A percentile compares a stretch with the other conserved stretches of the same genome.
phyloP scores from a whole-genome alignment of 768 basidiomycete species.

The Leccinum truebloodii region DNA sequence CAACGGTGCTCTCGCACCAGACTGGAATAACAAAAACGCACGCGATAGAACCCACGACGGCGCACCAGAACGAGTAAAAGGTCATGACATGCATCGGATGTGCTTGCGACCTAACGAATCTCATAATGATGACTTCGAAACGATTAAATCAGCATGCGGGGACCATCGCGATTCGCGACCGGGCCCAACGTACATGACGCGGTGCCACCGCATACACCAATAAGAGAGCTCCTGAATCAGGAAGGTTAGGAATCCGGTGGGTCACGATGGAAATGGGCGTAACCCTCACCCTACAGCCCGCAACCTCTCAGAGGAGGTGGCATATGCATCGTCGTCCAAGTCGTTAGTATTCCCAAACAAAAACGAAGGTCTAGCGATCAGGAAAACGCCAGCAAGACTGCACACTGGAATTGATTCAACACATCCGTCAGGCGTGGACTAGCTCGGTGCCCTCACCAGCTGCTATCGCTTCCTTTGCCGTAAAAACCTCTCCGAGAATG shows the following conservation, averaged over 20 bases:
- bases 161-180: neutral
- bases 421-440: neutral
- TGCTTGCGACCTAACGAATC: conserved; percentile 74
- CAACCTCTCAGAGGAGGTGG: conserved; percentile 42
- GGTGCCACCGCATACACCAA: conserved; percentile 60
- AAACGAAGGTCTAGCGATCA: conserved; percentile 77
- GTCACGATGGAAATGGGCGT: neutral
- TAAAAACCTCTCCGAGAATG: conserved; percentile 61
- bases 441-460: conserved; percentile 37
- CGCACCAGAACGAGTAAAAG: conserved; percentile 63
- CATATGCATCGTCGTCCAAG: neutral
- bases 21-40: conserved; percentile 2
- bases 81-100: conserved; percentile 71
- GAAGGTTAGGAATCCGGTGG: neutral
- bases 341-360: conserved; percentile 53
- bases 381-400: conserved; percentile 73
- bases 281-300: conserved; percentile 54
- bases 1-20: neutral
- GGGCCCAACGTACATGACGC: conserved; percentile 62
- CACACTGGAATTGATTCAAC: conserved; percentile 39
- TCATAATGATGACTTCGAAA: conserved; percentile 46
- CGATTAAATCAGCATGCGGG: neutral
- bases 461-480: conserved; percentile 54
- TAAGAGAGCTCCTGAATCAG: conserved; percentile 53
- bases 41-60: conserved; percentile 25